Percentiles rank a stretch among this genome's conserved stretches.
These are phyloP conservation scores for Hanseniaspora thailandica DNA, from an alignment of 805 yeast species.

Conservation along the genomic window DNA sequence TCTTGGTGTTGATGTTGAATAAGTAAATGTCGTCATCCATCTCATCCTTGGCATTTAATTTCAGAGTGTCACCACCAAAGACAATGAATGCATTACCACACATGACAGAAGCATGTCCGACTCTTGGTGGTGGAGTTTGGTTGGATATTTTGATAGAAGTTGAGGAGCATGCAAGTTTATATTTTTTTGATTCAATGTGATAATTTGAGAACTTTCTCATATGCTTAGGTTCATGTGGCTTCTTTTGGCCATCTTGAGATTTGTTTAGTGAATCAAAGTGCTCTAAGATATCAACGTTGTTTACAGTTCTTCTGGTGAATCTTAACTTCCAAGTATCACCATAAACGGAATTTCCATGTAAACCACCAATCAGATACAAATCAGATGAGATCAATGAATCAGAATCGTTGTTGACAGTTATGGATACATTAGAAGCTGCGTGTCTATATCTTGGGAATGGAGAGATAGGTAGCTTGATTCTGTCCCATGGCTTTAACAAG, in stretches of 20 bases:
- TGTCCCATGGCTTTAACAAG: slow-evolving; percentile 47
- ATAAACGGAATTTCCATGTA: slow-evolving; percentile 80
- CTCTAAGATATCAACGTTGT: background rate
- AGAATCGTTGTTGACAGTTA: slow-evolving; percentile 34
- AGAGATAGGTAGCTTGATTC: slow-evolving; percentile 51
- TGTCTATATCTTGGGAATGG: slow-evolving; percentile 96
- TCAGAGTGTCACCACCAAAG: slow-evolving; percentile 91
- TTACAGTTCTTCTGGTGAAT: slow-evolving; percentile 11
- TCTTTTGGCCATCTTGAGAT: slow-evolving; percentile 27
- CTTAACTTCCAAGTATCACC: slow-evolving; percentile 90
- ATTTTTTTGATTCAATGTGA: slow-evolving; percentile 2
- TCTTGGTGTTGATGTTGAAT: slow-evolving; percentile 63
- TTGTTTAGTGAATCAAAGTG: background rate
- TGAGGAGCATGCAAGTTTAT: slow-evolving; percentile 32
- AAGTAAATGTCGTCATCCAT: slow-evolving; percentile 85
- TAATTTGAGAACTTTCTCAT: background rate
- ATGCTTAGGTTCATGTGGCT: slow-evolving; percentile 21
- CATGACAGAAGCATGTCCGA: slow-evolving; percentile 84
- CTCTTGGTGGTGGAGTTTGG: slow-evolving; percentile 86
- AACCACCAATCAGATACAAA: slow-evolving; percentile 84
- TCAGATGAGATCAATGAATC: slow-evolving; percentile 33
- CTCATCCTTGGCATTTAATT: slow-evolving; percentile 60
- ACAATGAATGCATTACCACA: slow-evolving; percentile 92
- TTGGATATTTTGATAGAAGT: slow-evolving; percentile 56
- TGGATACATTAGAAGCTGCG: slow-evolving; percentile 63